phyloP scores from a whole-genome alignment of 2,329 filamentous ascomycete species.

The Exophiala calicioides region DNA sequence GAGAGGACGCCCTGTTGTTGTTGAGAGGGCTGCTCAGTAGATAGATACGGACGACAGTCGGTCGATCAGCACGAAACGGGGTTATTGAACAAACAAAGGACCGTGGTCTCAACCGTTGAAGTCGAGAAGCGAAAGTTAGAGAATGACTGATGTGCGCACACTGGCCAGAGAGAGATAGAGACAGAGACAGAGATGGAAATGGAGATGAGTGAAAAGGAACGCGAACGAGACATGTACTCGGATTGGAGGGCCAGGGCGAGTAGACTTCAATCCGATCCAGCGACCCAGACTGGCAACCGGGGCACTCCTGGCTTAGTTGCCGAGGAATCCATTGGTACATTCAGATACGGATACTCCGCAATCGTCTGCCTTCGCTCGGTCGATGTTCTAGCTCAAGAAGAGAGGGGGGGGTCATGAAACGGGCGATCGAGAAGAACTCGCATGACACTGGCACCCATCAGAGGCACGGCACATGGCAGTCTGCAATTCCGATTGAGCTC shows the following conservation, averaged over 20 bases:
- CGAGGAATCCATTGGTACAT: background rate
- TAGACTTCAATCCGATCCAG: conserved; percentile 1
- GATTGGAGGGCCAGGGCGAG: conserved; percentile 10
- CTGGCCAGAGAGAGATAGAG: too few relatives aligned
- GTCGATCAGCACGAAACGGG: too few relatives aligned
- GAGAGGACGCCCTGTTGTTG: conserved; percentile 18
- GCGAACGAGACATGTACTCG: conserved; percentile 15
- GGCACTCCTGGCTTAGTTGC: background rate
- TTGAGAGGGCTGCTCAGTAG: conserved; percentile 15
- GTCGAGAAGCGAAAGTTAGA: too few relatives aligned
- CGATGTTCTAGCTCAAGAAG: too few relatives aligned
- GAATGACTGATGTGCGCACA: conserved; percentile 1
- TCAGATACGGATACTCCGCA: too few relatives aligned
- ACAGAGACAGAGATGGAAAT: conserved; percentile 1
- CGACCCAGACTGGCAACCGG: conserved; percentile 5
- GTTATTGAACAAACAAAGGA: background rate
- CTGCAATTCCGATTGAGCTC: too few relatives aligned
- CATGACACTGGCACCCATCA: too few relatives aligned
- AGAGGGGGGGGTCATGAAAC: too few relatives aligned
- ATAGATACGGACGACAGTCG: too few relatives aligned
- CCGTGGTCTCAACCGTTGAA: background rate
- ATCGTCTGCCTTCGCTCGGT: too few relatives aligned
- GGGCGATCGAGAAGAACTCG: too few relatives aligned
- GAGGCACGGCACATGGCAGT: too few relatives aligned
- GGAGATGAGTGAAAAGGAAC: background rate